These are phyloP conservation scores for Trichophyton mentagrophytes DNA, from an alignment of 2,329 filamentous ascomycete species.

Conservation along the genomic window DNA sequence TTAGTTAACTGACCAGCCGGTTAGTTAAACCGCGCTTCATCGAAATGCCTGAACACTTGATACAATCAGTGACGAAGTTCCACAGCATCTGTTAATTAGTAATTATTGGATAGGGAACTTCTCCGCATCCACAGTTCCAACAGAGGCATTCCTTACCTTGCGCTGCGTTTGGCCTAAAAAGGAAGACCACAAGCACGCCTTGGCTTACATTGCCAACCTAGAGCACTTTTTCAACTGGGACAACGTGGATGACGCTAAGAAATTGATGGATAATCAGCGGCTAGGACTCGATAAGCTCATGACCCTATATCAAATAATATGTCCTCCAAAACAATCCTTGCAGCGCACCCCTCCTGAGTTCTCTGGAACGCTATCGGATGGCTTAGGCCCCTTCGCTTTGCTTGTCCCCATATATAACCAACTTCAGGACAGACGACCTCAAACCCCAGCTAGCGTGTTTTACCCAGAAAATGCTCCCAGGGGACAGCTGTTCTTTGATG, in stretches of 20 bases:
- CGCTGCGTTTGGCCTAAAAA: slow-evolving; percentile 11
- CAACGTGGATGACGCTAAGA: slow-evolving; percentile 6
- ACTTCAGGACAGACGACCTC: slow-evolving; percentile 1
- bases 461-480: slow-evolving; percentile 1
- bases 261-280: slow-evolving; percentile 5
- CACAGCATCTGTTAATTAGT: background rate
- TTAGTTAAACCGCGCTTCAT: no score
- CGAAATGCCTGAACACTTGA: no score
- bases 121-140: slow-evolving; percentile 11
- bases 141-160: slow-evolving; percentile 13
- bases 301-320: slow-evolving; percentile 10
- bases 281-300: slow-evolving; percentile 11
- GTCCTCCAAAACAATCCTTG: slow-evolving; percentile 5
- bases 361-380: slow-evolving; percentile 7
- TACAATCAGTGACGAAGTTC: background rate
- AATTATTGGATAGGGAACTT: slow-evolving; percentile 6
- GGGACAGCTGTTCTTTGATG: slow-evolving; percentile 1
- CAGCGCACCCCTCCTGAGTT: slow-evolving; percentile 6
- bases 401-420: slow-evolving; percentile 9
- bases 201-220: slow-evolving; percentile 8
- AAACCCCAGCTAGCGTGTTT: background rate
- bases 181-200: background rate
- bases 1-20: background rate
- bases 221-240: slow-evolving; percentile 11
- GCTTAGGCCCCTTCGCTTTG: slow-evolving; percentile 9